A percentile compares a stretch with the other conserved stretches of the same genome.
Evolutionary conservation across 2,329 filamentous ascomycete genomes (phyloP).

Genomic region (Acrodontium crateriforme): DNA sequence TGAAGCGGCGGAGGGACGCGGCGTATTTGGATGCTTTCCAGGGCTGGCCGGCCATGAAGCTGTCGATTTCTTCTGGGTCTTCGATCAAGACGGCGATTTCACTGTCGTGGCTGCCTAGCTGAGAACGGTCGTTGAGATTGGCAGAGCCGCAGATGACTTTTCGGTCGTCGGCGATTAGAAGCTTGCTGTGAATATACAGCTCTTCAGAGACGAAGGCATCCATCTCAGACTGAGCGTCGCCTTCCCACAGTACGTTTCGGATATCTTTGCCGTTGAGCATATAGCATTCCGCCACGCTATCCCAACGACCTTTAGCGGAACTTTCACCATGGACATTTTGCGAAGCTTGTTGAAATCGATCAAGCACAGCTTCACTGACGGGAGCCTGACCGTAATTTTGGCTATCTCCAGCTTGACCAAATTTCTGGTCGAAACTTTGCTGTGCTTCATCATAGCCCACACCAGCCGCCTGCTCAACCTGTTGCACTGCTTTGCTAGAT

Average conservation of each 20-base stretch:
- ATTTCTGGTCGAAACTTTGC: slow-evolving; percentile 46
- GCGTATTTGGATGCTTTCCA: slow-evolving; percentile 66
- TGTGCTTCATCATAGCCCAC: slow-evolving; percentile 55
- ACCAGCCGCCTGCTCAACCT: slow-evolving; percentile 48
- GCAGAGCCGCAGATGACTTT: slow-evolving; percentile 69
- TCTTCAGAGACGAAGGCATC: slow-evolving; percentile 50
- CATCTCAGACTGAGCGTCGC: slow-evolving; percentile 39
- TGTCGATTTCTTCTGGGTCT: slow-evolving; percentile 56
- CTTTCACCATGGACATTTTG: slow-evolving; percentile 33
- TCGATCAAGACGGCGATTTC: slow-evolving; percentile 86
- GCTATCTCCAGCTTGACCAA: slow-evolving; percentile 24
- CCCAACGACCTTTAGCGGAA: slow-evolving; percentile 45
- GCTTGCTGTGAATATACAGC: slow-evolving; percentile 52
- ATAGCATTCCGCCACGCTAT: slow-evolving; percentile 66
- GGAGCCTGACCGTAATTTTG: slow-evolving; percentile 23
- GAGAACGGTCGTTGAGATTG: slow-evolving; percentile 57
- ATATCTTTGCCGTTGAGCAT: slow-evolving; percentile 68
- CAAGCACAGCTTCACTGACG: slow-evolving; percentile 32
- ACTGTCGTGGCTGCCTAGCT: slow-evolving; percentile 72
- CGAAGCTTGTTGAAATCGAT: slow-evolving; percentile 60
- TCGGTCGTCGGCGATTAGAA: slow-evolving; percentile 69
- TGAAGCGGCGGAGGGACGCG: slow-evolving; percentile 63
- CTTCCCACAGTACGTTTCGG: slow-evolving; percentile 46
- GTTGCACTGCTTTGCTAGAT: slow-evolving; percentile 45
- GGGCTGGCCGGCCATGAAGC: slow-evolving; percentile 57